Evolutionary conservation across 768 basidiomycete species (phyloP), one percentile per base, ranked within the genome.

Genomic region (Suillus clintonianus): DNA sequence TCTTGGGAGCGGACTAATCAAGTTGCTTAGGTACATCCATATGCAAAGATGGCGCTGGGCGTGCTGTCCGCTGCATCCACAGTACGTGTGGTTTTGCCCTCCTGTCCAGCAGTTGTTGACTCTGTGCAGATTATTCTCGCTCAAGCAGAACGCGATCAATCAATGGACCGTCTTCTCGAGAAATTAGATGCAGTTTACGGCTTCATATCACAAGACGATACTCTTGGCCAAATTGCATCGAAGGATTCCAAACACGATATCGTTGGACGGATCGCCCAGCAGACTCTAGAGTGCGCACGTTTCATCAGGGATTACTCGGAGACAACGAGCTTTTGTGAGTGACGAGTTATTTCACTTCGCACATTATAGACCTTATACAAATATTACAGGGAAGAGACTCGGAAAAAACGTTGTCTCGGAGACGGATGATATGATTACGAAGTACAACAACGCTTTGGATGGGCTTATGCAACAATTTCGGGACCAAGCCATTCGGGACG

Each of bases 271-370:
- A 60, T 74, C 30, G 59, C 64, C 4, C 58, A 67, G 24, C 70
- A 74, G 61, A 69, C 69, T 1, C 64, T 57, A 7, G 72, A 75
- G 53, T 75, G 74, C 43, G 72, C 68, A 1, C 66, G 70, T 61
- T 75, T 75, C 54, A 72, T 75, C 30, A 64, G 63, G 4, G 68
- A 69, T 27, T 75, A 75, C 62, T 67, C 70, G 13, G 65, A 62
- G 47, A 69, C 62, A 9, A 68, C 69, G 51, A 69, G 58, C 30
- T 69, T 71, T 56, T 53, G 71, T 72, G 48, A 51, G 50, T 51
- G 15, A 10, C 27, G 9, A 30, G 17, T 9, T 3, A 67, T 64
- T 14, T 15, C 8, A 10, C 19, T 55, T 13, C 10, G 22, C 36
- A 19, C 9, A 36, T 30, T 36, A 17, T 10, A 4, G 22, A 36